Conservation (phyloP, 2,329 filamentous ascomycete genomes). For the Fusarium coffeatum region DNA sequence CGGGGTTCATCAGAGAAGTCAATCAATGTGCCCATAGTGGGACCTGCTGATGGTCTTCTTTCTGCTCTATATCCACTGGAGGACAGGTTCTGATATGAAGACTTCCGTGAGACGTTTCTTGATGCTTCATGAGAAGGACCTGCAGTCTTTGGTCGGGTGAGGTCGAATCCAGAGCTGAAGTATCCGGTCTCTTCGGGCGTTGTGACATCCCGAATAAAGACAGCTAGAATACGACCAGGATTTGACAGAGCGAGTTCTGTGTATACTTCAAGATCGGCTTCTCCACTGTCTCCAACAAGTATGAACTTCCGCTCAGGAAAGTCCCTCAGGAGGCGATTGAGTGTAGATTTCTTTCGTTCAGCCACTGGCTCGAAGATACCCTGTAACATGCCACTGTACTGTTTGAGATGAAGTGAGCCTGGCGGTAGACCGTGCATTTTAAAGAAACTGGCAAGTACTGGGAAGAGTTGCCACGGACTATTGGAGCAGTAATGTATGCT, state of each 20-base stretch:
- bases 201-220: slow-evolving; percentile 97
- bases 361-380: slow-evolving; percentile 98
- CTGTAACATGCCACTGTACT: slow-evolving; percentile 96
- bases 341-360: slow-evolving; percentile 88
- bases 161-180: slow-evolving; percentile 72
- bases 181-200: slow-evolving; percentile 78
- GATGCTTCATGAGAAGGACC: slow-evolving; percentile 45
- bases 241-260: slow-evolving; percentile 90
- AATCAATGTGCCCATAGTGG: slow-evolving; percentile 68
- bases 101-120: slow-evolving; percentile 25
- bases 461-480: slow-evolving; percentile 97
- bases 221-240: slow-evolving; percentile 82
- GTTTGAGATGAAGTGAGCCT: slow-evolving; percentile 94
- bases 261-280: slow-evolving; percentile 96
- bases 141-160: slow-evolving; percentile 44
- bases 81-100: slow-evolving; percentile 47
- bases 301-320: slow-evolving; percentile 92
- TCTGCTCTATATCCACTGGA: slow-evolving; percentile 30
- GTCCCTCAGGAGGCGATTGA: slow-evolving; percentile 87
- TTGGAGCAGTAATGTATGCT: slow-evolving; percentile 98
- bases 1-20: slow-evolving; percentile 68
- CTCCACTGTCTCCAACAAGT: slow-evolving; percentile 93
- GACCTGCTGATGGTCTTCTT: slow-evolving; percentile 49
- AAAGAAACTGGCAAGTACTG: slow-evolving; percentile 88
- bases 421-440: slow-evolving; percentile 81